A percentile compares a stretch with the other conserved stretches of the same genome.
These are phyloP conservation scores for Solanum paucissectum DNA, from an alignment of 257 asterid species.

Conservation along the genomic window DNA sequence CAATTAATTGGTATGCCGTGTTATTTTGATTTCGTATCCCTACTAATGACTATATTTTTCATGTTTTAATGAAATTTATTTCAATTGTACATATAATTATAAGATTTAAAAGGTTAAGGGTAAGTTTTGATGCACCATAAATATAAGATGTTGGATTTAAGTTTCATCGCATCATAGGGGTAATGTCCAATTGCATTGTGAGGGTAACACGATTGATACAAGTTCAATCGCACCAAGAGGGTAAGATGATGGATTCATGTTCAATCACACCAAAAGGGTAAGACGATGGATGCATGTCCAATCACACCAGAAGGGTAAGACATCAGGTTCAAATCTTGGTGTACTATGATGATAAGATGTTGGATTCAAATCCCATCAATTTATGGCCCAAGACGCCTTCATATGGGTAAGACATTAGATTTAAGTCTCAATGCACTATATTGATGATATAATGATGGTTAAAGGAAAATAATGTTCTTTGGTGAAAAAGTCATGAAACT, in stretches of 20 bases:
- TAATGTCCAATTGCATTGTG: background rate
- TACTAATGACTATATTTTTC: background rate
- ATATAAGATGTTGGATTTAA: background rate
- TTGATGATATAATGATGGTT: no score
- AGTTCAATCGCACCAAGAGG: background rate
- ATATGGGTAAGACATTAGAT: background rate
- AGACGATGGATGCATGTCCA: no score
- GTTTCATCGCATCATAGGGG: background rate
- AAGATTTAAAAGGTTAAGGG: background rate
- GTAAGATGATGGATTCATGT: no score
- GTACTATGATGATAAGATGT: background rate
- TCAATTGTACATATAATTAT: background rate
- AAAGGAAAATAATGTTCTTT: background rate
- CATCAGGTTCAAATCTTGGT: background rate
- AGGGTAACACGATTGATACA: background rate
- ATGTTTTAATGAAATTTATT: background rate
- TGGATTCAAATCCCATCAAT: background rate
- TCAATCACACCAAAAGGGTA: no score
- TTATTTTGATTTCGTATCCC: background rate
- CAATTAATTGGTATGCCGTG: background rate
- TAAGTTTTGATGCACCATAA: background rate
- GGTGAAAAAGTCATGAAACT: background rate
- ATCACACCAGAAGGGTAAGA: no score
- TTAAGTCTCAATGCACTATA: background rate
- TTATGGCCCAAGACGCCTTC: background rate